Evolutionary conservation across 2,329 filamentous ascomycete species (phyloP), one percentile per base, ranked within the genome.

Genomic region (Alternaria panax): DNA sequence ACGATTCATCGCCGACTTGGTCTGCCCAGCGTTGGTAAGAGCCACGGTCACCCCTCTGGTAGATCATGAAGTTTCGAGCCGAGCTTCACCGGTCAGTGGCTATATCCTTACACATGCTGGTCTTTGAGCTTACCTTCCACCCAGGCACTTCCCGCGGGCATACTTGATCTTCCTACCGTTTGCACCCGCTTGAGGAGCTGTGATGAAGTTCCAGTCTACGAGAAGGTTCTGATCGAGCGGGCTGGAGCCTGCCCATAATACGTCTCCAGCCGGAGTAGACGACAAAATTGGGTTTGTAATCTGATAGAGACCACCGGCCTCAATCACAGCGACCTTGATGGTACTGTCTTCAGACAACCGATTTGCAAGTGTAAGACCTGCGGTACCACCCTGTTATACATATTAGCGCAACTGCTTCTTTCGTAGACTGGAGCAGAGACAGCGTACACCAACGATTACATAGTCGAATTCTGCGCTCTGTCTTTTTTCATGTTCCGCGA

Each of bases 201-300:
- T 75, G n/a, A 66, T 48, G 46, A 76, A 72, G 16, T 60, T 58
- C 72, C 73, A 78, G 51, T 76, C 74, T 3, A 75, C 64, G 11
- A 54, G 40, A 2, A 66, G 67, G 47, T 72, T 68, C 7, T 66
- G 60, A 11, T 75, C 72, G 0, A 55, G 16, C 5, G 62, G 60
- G 46, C 57, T 64, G 5, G 63, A 55, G 2, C 70, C 68, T 7
- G 56, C 50, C 45, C 59, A 65, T 20, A 73, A 45, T 8, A 72
- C 62, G 51, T 68, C 68, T 18, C 67, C 65, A 20, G 61, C 67
- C 4, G 70, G 70, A 7, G 67, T 68, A 2, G 50, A 51, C n/a
- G 38, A 30, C 12, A 62, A 38, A 9, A 42, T 24, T 5, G 50
- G 54, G n/a, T 68, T 71, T 16, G 20, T 25, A 6, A 68, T 18